phyloP scores from a whole-genome alignment of 495 filamentous ascomycete species.

The Letharia columbiana region DNA sequence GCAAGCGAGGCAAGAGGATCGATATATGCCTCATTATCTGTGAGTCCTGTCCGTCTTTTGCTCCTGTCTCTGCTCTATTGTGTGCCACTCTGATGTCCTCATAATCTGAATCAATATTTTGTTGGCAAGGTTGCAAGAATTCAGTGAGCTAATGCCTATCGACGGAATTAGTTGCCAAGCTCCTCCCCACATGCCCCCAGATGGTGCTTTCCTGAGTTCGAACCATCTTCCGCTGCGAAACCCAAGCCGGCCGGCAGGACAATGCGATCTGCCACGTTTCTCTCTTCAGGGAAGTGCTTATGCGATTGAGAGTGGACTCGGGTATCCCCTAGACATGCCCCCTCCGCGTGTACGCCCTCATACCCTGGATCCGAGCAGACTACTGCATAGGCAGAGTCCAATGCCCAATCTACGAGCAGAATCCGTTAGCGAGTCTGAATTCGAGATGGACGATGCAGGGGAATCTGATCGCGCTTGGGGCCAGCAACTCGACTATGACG shows the following conservation, averaged over 20 bases:
- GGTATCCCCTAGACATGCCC: neutral
- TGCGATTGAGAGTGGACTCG: neutral
- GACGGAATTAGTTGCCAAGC: neutral
- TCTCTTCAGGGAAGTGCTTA: neutral
- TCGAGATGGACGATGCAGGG: neutral
- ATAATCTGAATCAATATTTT: neutral
- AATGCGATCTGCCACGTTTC: neutral
- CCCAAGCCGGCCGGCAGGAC: neutral
- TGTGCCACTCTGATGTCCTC: neutral
- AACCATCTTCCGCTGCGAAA: neutral
- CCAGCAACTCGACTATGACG: neutral
- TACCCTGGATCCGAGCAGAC: neutral
- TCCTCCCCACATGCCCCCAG: neutral
- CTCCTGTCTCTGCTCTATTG: neutral
- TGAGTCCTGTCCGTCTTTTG: neutral
- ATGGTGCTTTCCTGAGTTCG: neutral
- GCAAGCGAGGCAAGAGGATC: neutral
- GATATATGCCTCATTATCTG: neutral
- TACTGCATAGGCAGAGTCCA: neutral
- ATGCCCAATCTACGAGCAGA: neutral
- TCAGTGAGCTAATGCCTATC: neutral
- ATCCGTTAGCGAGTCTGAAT: neutral
- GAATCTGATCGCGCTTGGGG: neutral
- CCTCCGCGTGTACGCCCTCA: neutral
- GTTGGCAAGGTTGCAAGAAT: neutral